Base-by-base conservation (phyloP, 164 flowering plant species). In the Tinospora cordifolia region DNA sequence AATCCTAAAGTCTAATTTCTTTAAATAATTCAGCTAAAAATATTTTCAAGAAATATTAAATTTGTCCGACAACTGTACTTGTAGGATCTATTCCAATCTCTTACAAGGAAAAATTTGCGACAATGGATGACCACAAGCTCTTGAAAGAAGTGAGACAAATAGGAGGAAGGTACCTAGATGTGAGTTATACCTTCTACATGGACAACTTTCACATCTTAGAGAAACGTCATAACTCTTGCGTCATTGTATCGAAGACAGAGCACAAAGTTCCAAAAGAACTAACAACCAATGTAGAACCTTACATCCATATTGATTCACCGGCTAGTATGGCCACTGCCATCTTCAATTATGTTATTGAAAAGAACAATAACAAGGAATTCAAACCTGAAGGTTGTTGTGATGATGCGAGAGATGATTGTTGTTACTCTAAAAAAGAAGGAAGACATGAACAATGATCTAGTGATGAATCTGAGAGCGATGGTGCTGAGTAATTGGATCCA, bases 51-150 rank as follows among this genome's bases (percentile, higher is more conserved):
- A 44, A 44, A 44, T 10, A 14, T 11, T 44, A 14, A 1, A 1
- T 44, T 44, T 44, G 8, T 44, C 12, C 12, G 47, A 44, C 1
- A 9, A 1, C 12, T 0, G 9, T 44, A 9, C n/a, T 0, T 13
- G 0, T 13, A 71, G 73, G 73, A 21, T 27, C 62, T 5, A 60
- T 11, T 26, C 66, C 70, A 21, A 60, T 41, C 6, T 41, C 34
- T 11, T 67, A 63, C 66, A 66, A 66, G 25, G 75, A 72, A 30
- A 60, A 72, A 30, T 67, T 59, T 60, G 69, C 67, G 66, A 72
- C 49, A 24, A 27, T 72, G 2, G 71, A 72, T 46, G 27, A 72
- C 19, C 3, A 34, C 7, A 60, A 13, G 36, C 75, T 34, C 19
- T 6, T 57, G 8, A 66, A 66, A 22, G 70, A 57, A 17, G 66